These are phyloP conservation scores for Thalassiosira allenii DNA, from an alignment of 352 stramenopile species.

Conservation along the genomic window DNA sequence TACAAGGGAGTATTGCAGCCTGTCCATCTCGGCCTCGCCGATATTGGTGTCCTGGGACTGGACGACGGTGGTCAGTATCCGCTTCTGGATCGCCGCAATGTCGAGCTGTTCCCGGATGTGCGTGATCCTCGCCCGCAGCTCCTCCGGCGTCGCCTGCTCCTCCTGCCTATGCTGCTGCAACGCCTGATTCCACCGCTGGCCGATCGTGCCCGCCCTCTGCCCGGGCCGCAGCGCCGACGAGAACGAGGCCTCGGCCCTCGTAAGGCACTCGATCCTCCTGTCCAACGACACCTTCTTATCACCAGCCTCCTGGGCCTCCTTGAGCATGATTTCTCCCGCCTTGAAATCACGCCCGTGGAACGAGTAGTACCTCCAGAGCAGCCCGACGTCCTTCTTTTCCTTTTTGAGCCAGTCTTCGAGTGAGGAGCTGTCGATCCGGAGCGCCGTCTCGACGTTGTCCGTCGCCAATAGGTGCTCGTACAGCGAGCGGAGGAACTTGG, in stretches of 20 bases:
- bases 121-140: constrained; percentile 42
- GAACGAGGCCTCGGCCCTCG: constrained; percentile 55
- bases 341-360: constrained; percentile 69
- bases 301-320: constrained; percentile 42
- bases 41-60: constrained; percentile 59
- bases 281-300: constrained; percentile 64
- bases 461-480: constrained; percentile 76
- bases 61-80: constrained; percentile 64
- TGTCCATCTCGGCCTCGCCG: constrained; percentile 54
- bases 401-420: constrained; percentile 79
- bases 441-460: constrained; percentile 71
- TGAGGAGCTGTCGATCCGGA: constrained; percentile 74
- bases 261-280: constrained; percentile 78
- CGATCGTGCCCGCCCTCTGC: neutral
- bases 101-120: constrained; percentile 71
- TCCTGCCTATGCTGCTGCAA: constrained; percentile 2
- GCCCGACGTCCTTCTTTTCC: constrained; percentile 62
- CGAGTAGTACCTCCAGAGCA: constrained; percentile 80
- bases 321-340: constrained; percentile 71
- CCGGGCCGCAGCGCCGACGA: constrained; percentile 27
- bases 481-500: constrained; percentile 72
- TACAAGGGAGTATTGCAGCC: constrained; percentile 60
- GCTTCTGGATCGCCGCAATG: constrained; percentile 76
- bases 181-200: neutral
- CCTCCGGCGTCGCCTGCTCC: constrained; percentile 23